Evolutionary conservation across 371 early-diverging fungal genomes (phyloP).

Genomic region (Choanephora cucurbitarum): DNA sequence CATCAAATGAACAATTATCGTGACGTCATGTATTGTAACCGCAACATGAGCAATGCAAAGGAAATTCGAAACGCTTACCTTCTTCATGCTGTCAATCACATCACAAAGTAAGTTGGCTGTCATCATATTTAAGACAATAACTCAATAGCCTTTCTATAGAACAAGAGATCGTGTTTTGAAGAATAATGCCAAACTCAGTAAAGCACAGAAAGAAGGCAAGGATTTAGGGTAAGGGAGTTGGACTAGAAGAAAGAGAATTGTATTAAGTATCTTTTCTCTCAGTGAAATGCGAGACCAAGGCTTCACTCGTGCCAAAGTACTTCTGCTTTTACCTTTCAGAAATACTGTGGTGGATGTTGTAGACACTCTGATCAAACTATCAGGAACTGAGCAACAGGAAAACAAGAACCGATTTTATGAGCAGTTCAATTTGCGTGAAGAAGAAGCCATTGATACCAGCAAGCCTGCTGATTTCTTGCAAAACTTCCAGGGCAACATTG

Average conservation of each 20-base stretch:
- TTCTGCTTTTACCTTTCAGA: constrained; percentile 89
- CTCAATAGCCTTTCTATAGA: constrained; percentile 24
- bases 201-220: constrained; percentile 52
- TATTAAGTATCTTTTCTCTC: background rate
- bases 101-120: constrained; percentile 64
- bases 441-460: constrained; percentile 59
- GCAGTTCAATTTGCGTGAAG: constrained; percentile 66
- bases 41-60: constrained; percentile 59
- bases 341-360: constrained; percentile 83
- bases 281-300: constrained; percentile 93
- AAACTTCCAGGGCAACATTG: constrained; percentile 93
- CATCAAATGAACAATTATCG: constrained; percentile 69
- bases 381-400: constrained; percentile 79
- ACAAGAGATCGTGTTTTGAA: constrained; percentile 77
- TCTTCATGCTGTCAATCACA: constrained; percentile 90
- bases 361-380: constrained; percentile 70
- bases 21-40: constrained; percentile 76
- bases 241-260: background rate
- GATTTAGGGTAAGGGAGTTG: constrained; percentile 40
- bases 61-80: constrained; percentile 73
- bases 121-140: background rate
- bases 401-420: constrained; percentile 81
- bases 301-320: constrained; percentile 91
- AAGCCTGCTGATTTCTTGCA: constrained; percentile 83
- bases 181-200: constrained; percentile 75